Base-by-base conservation (phyloP, 2,329 filamentous ascomycete genomes). In the Pyrenophora seminiperda region DNA sequence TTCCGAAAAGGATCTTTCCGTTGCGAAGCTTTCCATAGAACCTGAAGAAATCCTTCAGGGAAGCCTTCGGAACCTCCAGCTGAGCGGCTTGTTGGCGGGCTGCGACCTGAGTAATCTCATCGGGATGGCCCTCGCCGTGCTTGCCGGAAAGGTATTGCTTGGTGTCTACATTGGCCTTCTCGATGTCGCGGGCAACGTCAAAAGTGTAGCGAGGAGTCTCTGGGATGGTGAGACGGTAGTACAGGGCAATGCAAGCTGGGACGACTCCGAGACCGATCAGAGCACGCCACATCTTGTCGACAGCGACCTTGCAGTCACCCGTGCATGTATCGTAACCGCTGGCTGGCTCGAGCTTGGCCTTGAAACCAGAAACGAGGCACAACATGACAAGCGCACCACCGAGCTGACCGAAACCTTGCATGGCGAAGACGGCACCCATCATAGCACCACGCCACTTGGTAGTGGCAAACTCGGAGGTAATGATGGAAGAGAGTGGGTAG, bases 401-500 rank as follows among this genome's bases (percentile, higher is more conserved):
- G 2, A 77, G 66, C 53, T 76, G 74, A 13, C 75, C 75, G 22
- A 77, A 67, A 40, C 73, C 73, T 42, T 77, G 74, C 73, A 76
- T 76, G 33, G 72, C 59, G 54, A 77, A 77, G 7, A 77, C 72
- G n/a, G 73, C 70, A 18, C 66, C 66, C 66, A 77, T 71, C 73
- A 76, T 76, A 9, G 72, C 70, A 30, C 70, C 74, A 27, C 75
- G 61, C 59, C 70, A 73, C 33, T 75, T 71, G 22, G 72, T 74
- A 1, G 74, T 73, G 11, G 74, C 71, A 54, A 74, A 76, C 52
- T 76, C 73, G 6, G 73, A 91, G 5, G 90, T 94, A 66, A 94
- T 95, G 63, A 94, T 89, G 19, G 86, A 88, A 32, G 87, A 91
- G 4, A 95, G 79, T 2, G 90, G 90, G 68, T 93, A 94, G 67